phyloP scores from a whole-genome alignment of 768 basidiomycete species.

The Russula sp. region DNA sequence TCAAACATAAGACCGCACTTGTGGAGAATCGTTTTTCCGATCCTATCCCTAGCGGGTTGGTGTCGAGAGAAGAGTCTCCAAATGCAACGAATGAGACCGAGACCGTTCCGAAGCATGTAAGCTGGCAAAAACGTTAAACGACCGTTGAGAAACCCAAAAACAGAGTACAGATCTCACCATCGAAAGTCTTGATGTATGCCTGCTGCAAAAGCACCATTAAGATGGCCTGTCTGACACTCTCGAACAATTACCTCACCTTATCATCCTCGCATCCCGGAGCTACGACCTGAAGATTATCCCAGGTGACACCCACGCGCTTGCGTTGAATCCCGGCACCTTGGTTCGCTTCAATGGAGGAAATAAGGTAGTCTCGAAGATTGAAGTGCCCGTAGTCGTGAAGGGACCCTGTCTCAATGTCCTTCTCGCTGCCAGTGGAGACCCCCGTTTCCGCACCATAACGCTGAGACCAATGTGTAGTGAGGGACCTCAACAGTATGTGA shows the following conservation, averaged over 20 bases:
- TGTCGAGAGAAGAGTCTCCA: not conserved
- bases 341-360: conserved; percentile 59
- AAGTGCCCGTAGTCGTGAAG: conserved; percentile 40
- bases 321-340: conserved; percentile 61
- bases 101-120: conserved; percentile 2
- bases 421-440: not conserved
- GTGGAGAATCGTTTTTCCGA: conserved; percentile 6
- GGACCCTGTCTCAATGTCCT: conserved; percentile 40
- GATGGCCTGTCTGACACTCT: not conserved
- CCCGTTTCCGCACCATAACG: not conserved
- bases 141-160: not conserved
- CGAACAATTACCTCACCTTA: conserved; percentile 39
- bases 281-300: conserved; percentile 62
- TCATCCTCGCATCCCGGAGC: conserved; percentile 49
- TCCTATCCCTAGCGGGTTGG: not conserved
- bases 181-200: conserved; percentile 57
- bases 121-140: not conserved
- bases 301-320: conserved; percentile 72
- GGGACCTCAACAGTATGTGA: not conserved
- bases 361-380: conserved; percentile 62
- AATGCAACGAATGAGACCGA: conserved; percentile 4
- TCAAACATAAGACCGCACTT: not conserved
- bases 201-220: conserved; percentile 25
- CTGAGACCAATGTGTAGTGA: not conserved
- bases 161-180: conserved; percentile 36